phyloP scores from a whole-genome alignment of 2,329 filamentous ascomycete species.

The Pestalotiopsis sp. region DNA sequence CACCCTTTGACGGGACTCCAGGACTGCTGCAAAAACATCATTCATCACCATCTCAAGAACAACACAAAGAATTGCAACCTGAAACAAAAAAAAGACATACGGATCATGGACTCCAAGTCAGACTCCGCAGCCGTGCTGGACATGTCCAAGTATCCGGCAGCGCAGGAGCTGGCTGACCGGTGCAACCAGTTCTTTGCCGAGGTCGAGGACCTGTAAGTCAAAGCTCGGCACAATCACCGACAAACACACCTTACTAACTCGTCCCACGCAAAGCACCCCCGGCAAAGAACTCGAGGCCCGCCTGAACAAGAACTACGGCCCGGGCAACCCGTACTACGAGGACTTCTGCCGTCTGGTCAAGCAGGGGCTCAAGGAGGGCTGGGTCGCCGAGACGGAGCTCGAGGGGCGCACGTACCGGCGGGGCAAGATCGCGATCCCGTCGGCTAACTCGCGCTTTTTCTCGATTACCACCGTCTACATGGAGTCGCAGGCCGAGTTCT shows the following conservation, averaged over 20 bases:
- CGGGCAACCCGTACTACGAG: slow-evolving; percentile 44
- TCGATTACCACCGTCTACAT: slow-evolving; percentile 62
- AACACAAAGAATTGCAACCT: background rate
- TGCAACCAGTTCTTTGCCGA: slow-evolving; percentile 33
- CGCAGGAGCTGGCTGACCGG: slow-evolving; percentile 28
- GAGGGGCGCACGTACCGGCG: slow-evolving; percentile 49
- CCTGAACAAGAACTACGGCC: slow-evolving; percentile 46
- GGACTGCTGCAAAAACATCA: background rate
- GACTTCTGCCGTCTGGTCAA: slow-evolving; percentile 41
- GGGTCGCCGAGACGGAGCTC: slow-evolving; percentile 45
- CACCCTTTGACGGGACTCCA: background rate
- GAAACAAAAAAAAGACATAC: background rate
- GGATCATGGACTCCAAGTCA: background rate
- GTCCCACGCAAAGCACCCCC: slow-evolving; percentile 39
- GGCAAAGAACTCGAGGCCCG: slow-evolving; percentile 45
- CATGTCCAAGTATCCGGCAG: slow-evolving; percentile 29
- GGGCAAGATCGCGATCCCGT: slow-evolving; percentile 48
- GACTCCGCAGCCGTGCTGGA: slow-evolving; percentile 25
- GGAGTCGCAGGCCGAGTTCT: slow-evolving; percentile 49
- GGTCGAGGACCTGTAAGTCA: slow-evolving; percentile 33
- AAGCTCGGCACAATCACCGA: background rate
- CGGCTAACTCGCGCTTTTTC: slow-evolving; percentile 49
- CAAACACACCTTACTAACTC: background rate
- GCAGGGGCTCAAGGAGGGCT: slow-evolving; percentile 44
- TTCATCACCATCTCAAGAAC: background rate